These are phyloP conservation scores for Cordyceps javanica DNA, from an alignment of 2,329 filamentous ascomycete species.

Conservation along the genomic window DNA sequence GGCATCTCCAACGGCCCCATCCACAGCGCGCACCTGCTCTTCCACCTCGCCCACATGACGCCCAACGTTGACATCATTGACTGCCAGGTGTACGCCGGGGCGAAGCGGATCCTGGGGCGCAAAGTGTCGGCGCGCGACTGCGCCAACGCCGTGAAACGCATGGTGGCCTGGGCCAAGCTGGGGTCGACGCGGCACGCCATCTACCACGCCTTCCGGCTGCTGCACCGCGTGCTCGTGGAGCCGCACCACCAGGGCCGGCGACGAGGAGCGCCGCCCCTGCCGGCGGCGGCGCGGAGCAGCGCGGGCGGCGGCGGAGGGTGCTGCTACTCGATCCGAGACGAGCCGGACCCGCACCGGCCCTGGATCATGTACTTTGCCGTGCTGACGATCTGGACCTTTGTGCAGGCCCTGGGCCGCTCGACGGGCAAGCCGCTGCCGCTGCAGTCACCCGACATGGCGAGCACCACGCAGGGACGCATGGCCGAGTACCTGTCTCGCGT, in stretches of 20 bases:
- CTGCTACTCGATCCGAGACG: constrained; percentile 68
- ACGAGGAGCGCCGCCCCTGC: not conserved
- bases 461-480: constrained; percentile 29
- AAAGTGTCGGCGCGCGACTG: constrained; percentile 73
- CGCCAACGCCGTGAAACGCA: constrained; percentile 63
- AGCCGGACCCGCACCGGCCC: constrained; percentile 75
- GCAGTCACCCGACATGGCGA: constrained; percentile 38
- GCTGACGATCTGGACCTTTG: constrained; percentile 82
- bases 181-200: constrained; percentile 73
- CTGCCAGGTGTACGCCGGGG: constrained; percentile 82
- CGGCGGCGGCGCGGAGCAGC: not conserved
- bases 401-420: constrained; percentile 64
- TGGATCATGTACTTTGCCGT: constrained; percentile 89
- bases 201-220: constrained; percentile 76
- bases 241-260: constrained; percentile 31
- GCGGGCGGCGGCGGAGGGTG: constrained; percentile 23
- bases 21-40: constrained; percentile 72
- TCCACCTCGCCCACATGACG: constrained; percentile 83
- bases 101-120: constrained; percentile 68
- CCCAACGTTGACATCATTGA: constrained; percentile 85
- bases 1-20: constrained; percentile 56
- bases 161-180: constrained; percentile 73
- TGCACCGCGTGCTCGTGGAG: constrained; percentile 65
- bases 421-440: constrained; percentile 39
- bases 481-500: constrained; percentile 51